Evolutionary conservation across 2,329 filamentous ascomycete genomes (phyloP), one percentile per base, ranked within the genome.

Genomic region (Exophiala dermatitidis): DNA sequence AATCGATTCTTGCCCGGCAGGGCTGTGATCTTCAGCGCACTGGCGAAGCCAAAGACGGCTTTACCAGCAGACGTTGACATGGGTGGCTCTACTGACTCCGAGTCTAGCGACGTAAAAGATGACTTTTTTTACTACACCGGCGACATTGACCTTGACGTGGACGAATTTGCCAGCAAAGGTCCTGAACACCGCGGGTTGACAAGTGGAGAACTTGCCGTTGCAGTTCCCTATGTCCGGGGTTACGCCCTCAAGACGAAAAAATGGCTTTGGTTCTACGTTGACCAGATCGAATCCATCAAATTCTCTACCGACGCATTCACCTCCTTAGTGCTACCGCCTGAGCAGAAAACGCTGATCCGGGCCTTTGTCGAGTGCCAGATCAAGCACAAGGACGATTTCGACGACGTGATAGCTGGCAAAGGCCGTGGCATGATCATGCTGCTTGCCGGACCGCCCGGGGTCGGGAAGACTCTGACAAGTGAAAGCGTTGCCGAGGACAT

Each of bases 401-500:
- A 77, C 38, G 38, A 41, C 19, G 38, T 41, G 12, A 73, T 80
- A 29, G 68, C 72, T 30, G 76, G 75, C 31, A 80, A 80, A 60
- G 77, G 77, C 8, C 69, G 69, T 10, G 76, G 77, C 9, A 60
- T 66, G 46, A 60, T 66, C 29, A 60, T 65, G 52, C 68, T 79
- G 3, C 69, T 80, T 1, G 71, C 68, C 42, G 77, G 76, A 1
- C 73, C 73, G 0, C 76, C 77, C 0, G 77, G 77, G 2, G 74
- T 78, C 1, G 77, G 77, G 9, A 80, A 80, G 65, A 80, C 77
- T 0, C 62, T 76, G 28, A 77, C 75, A 3, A 74, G 72, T 4
- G 76, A 77, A 59, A 71, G 69, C 52, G 69, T 77, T 26, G 76
- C 77, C 1, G 76, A 79, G 53, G 66, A 73, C 47, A 75, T 78